Evolutionary conservation across 495 filamentous ascomycete species (phyloP), one percentile per base, ranked within the genome.

Genomic region (Aspergillus bridgeri): DNA sequence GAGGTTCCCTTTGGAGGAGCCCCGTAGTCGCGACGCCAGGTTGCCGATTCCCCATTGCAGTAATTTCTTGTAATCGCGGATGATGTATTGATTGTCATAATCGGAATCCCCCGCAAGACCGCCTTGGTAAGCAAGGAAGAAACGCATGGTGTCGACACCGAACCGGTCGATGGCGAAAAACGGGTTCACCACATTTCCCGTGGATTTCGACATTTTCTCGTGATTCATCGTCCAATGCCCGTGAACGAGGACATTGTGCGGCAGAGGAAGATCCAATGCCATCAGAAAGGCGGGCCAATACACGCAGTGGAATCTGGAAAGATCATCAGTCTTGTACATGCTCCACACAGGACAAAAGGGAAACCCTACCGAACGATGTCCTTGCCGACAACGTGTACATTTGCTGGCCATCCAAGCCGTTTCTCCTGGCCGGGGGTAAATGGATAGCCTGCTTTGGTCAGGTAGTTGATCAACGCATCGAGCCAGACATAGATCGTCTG

Each of bases 401-500:
- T 86, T 18, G 89, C 92, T 29, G 94, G 95, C 95, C 95, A 98
- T 21, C 87, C 88, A 17, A 79, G 77, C 2, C 69, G 70, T 5
- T 69, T 65, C 27, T 87, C 87, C 46, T 79, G 65, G 13, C 85
- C 86, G 1, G 91, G 89, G 73, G 87, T 89, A 51, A 76, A 73
- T 0, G 94, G 93, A 65, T 95, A 98, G 18, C 92, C 90, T 17
- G 90, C 84, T 56, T 84, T 88, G 27, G 92, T 96, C 62, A 95
- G 72, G 65, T 98, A 98, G 71, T 97, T 98, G 60, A 97, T 81
- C 22, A 98, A 80, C 5, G 94, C 94, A 73, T 98, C 95, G 4
- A 98, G 80, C 94, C 94, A 98, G 38, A 98, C 95, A 68, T 98
- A 98, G 60, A 98, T 93, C 3, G 92, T 97, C 72, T 98, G 95